Evolutionary conservation across 2,329 filamentous ascomycete species (phyloP), one percentile per base, ranked within the genome.

Genomic region (Neofusicoccum kwambonambiense): DNA sequence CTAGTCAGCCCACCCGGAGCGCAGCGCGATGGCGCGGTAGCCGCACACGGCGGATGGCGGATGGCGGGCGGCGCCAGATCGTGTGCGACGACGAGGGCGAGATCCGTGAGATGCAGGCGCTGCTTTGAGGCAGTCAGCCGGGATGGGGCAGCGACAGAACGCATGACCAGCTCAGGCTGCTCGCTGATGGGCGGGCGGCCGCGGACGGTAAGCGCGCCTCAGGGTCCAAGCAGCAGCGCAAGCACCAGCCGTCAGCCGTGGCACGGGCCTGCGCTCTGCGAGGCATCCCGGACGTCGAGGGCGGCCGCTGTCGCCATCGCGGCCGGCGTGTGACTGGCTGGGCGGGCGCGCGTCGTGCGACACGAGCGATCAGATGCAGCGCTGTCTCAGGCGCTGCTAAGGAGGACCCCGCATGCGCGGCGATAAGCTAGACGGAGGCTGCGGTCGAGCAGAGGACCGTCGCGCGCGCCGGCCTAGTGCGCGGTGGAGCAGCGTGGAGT

Each of bases 321-420:
- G n/a, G 54, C 54, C 15, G 56, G 56, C 56, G 56, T 60, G 56
- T 60, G 56, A 60, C 56, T 60, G 41, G 56, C 56, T 37, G 17
- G 45, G 45, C 35, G 58, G 37, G 58, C 58, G 58, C 19, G 39
- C 58, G 58, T 35, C 42, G 58, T 62, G 58, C 58, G 58, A 62
- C 58, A 44, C 35, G 58, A 62, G 58, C 39, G 58, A 49, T 62
- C 58, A 62, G 58, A 62, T 62, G 58, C 42, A 39, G 44, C 31
- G 31, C 44, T 62, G 58, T 62, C 58, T 62, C 58, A 62, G 58
- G 22, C 22, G 58, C 31, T 51, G 58, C 57, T 58, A 45, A 58
- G 39, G 52, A 45, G 22, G 45, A 41, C 58, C 45, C 58, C 58
- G 58, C 58, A 62, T 62, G 45, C 45, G 17, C 35, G 58, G 56